phyloP scores from a whole-genome alignment of 352 stramenopile species.

The Pythium rishiriense region DNA sequence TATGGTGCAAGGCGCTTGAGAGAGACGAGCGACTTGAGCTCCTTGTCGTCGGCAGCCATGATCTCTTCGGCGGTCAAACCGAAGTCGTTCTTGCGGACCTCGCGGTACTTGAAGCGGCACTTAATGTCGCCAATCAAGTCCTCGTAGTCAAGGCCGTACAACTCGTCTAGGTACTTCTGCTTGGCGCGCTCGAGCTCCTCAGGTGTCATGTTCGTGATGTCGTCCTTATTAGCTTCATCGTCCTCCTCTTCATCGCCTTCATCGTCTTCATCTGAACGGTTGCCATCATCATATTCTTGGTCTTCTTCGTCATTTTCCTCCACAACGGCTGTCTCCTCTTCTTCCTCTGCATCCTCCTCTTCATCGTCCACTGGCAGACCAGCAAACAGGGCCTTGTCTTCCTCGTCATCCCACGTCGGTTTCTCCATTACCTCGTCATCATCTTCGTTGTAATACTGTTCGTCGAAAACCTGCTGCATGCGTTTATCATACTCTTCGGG shows the following conservation, averaged over 20 bases:
- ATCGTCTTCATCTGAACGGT: conserved; percentile 33
- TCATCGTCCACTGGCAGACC: conserved; percentile 62
- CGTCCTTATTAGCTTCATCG: conserved; percentile 43
- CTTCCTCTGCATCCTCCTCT: conserved; percentile 51
- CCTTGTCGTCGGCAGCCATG: conserved; percentile 95
- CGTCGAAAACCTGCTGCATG: conserved; percentile 97
- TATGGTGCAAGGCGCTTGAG: conserved; percentile 98
- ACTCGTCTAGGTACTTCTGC: conserved; percentile 94
- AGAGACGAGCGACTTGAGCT: conserved; percentile 96
- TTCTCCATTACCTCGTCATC: conserved; percentile 70
- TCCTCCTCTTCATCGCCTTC: conserved; percentile 57
- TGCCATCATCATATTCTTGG: conserved; percentile 25
- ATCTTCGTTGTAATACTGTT: conserved; percentile 96
- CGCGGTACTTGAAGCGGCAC: conserved; percentile 97
- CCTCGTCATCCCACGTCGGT: conserved; percentile 77
- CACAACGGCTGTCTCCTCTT: conserved; percentile 23
- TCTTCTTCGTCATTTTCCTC: conserved; percentile 33
- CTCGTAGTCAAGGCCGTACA: conserved; percentile 99
- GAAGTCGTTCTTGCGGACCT: conserved; percentile 95
- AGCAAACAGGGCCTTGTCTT: conserved; percentile 86
- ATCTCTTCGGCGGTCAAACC: conserved; percentile 98
- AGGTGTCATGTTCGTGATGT: conserved; percentile 47
- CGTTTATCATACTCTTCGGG: conserved; percentile 95
- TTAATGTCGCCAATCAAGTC: conserved; percentile 97
- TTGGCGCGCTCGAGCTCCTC: conserved; percentile 80